Evolutionary conservation across 495 filamentous ascomycete genomes (phyloP).

Genomic region (Antarctomyces pellizariae): DNA sequence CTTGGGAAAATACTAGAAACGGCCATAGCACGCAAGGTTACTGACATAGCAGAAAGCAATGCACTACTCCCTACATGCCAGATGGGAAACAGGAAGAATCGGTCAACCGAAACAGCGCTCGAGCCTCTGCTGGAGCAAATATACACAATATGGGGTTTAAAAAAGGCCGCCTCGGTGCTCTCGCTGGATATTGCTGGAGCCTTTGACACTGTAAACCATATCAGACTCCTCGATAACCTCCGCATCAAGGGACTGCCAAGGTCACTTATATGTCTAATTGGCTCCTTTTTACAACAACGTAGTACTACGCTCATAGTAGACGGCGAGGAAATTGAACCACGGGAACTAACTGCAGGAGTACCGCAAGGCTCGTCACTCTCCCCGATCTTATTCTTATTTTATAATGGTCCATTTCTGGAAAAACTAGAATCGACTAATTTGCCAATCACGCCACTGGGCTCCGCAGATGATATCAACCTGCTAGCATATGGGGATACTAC

Average conservation of each 20-base stretch:
- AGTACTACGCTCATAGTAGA: neutral
- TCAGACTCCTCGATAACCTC: neutral
- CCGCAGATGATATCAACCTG: neutral
- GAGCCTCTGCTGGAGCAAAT: conserved; percentile 1
- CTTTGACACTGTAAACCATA: neutral
- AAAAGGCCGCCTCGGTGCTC: conserved; percentile 1
- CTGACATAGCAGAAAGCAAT: conserved; percentile 4
- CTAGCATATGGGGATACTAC: neutral
- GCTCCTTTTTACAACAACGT: neutral
- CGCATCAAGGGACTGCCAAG: conserved; percentile 1
- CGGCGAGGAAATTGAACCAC: neutral
- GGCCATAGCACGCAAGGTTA: neutral
- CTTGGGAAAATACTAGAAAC: conserved; percentile 1
- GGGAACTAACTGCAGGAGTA: neutral
- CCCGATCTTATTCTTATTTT: neutral
- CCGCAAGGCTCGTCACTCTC: conserved; percentile 1
- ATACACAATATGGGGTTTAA: neutral
- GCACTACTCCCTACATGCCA: neutral
- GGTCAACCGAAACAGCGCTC: conserved; percentile 1
- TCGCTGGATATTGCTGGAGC: conserved; percentile 1
- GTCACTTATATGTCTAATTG: neutral
- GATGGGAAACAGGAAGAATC: neutral
- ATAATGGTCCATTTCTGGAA: conserved; percentile 6
- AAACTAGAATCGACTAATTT: neutral
- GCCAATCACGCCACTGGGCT: neutral